These are phyloP conservation scores for Acanthamoeba royreba DNA, from an alignment of 208 protist genomes.

Conservation along the genomic window DNA sequence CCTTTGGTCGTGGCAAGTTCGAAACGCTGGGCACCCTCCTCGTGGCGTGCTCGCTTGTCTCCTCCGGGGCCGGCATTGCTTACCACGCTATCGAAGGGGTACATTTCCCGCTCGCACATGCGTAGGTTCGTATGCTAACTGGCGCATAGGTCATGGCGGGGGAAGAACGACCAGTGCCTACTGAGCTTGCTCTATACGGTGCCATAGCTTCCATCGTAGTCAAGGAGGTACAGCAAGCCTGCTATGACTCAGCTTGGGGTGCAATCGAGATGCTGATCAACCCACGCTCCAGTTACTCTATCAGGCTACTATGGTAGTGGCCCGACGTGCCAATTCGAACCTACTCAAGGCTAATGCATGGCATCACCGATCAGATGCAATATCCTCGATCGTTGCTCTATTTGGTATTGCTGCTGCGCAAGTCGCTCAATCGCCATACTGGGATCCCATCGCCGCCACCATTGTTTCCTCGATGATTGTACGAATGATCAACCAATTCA, in stretches of 20 bases:
- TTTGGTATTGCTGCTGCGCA: conserved; percentile 2
- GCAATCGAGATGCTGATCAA: background rate
- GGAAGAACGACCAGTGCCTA: background rate
- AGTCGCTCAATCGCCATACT: background rate
- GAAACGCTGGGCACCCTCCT: conserved; percentile 26
- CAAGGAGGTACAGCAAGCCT: background rate
- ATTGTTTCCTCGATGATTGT: background rate
- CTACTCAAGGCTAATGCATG: conserved; percentile 43
- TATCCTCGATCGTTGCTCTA: background rate
- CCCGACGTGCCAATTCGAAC: background rate
- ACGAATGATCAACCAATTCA: background rate
- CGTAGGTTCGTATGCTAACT: too few relatives aligned
- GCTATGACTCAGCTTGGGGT: background rate
- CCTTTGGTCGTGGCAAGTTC: conserved; percentile 14
- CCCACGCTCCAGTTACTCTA: background rate
- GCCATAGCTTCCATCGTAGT: conserved; percentile 5
- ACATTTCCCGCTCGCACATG: background rate
- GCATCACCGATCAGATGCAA: conserved; percentile 42
- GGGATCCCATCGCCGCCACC: background rate
- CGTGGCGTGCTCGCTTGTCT: background rate
- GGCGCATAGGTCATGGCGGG: background rate
- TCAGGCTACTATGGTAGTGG: background rate
- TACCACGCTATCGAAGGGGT: background rate
- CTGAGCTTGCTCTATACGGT: background rate
- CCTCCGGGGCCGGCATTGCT: background rate